Conservation (phyloP, 2,329 filamentous ascomycete genomes). For the Fusarium burgessii region DNA sequence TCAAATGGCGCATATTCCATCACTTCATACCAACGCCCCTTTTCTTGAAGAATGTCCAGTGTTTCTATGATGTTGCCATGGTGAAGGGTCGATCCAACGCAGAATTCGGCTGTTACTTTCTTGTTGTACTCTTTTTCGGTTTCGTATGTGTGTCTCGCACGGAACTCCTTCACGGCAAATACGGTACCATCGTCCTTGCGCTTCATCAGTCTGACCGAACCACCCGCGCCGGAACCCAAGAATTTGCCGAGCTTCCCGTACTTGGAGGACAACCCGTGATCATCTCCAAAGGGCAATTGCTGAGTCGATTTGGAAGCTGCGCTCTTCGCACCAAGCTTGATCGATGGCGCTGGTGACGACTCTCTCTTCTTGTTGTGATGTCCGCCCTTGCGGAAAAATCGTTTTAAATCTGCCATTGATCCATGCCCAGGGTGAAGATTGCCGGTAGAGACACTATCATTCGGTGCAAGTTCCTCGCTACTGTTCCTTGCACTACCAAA, state of each 20-base stretch:
- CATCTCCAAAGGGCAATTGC: conserved; percentile 90
- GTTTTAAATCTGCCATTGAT: conserved; percentile 94
- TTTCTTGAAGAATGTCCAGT: conserved; percentile 94
- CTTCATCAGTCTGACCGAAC: conserved; percentile 94
- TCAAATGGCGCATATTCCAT: conserved; percentile 99
- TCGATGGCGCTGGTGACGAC: conserved; percentile 67
- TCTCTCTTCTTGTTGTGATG: conserved; percentile 78
- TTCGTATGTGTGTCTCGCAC: conserved; percentile 91
- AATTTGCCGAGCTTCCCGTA: conserved; percentile 97
- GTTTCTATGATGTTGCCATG: conserved; percentile 99
- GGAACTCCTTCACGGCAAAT: conserved; percentile 98
- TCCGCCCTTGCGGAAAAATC: conserved; percentile 90
- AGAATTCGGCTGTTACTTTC: conserved; percentile 98
- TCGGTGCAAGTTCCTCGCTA: conserved; percentile 51
- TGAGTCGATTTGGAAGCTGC: conserved; percentile 61
- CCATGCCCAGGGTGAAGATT: conserved; percentile 62
- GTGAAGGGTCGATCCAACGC: conserved; percentile 94
- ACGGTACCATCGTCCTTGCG: conserved; percentile 91
- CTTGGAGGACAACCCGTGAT: conserved; percentile 89
- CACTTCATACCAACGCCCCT: conserved; percentile 94
- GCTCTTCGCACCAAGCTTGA: conserved; percentile 63
- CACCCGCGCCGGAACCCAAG: conserved; percentile 91
- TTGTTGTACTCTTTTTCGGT: conserved; percentile 96
- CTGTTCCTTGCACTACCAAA: conserved; percentile 51
- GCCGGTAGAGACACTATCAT: conserved; percentile 43